Base-by-base conservation (phyloP, 2,329 filamentous ascomycete species). In the Aspergillus sp. region DNA sequence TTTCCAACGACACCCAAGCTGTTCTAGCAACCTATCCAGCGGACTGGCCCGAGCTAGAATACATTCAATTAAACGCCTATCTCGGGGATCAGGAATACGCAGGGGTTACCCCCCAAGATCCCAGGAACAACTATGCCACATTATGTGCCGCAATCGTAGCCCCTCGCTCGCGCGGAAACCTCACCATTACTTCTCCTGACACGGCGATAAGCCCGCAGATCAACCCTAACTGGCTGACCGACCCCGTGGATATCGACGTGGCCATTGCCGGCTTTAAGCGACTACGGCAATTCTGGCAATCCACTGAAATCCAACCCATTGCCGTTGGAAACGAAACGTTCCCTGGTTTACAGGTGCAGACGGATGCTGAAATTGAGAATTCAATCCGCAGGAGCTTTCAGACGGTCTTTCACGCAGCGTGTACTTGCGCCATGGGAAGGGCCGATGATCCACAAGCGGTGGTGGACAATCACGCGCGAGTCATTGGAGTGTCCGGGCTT, bases 211-310 rank as follows among this genome's bases (percentile, higher is more conserved):
- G 52, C 0, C 74, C 74, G 0, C 50, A 68, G 9, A 69, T 76
- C 49, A 63, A 75, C 50, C 71, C 73, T 1, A 70, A 70, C 51
- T 77, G 66, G 63, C 59, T 77, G 1, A 59, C 59, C 1, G 57
- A 66, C 10, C 58, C 61, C 7, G 56, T 63, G 0, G 75, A 78
- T 33, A 49, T 64, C 29, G 67, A 73, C 7, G 58, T 76, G 1
- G 69, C 65, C 3, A 50, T 77, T 7, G 65, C 67, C 0, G 59
- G 59, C 1, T 71, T 70, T 52, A 70, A 69, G 46, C 67, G 74
- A 2, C 52, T 66, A 0, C 68, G 75, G 1, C 48, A 71, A 19
- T 56, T 65, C 0, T 68, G 57, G 42, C 42, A 50, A 5, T 57
- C 52, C 27, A 19, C 48, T 4, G 62, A 45, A 4, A 53, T 66